A percentile compares a stretch with the other conserved stretches of the same genome.
These are phyloP conservation scores for Raffaelea ambrosiae DNA, from an alignment of 2,329 filamentous ascomycete species.

Conservation along the genomic window DNA sequence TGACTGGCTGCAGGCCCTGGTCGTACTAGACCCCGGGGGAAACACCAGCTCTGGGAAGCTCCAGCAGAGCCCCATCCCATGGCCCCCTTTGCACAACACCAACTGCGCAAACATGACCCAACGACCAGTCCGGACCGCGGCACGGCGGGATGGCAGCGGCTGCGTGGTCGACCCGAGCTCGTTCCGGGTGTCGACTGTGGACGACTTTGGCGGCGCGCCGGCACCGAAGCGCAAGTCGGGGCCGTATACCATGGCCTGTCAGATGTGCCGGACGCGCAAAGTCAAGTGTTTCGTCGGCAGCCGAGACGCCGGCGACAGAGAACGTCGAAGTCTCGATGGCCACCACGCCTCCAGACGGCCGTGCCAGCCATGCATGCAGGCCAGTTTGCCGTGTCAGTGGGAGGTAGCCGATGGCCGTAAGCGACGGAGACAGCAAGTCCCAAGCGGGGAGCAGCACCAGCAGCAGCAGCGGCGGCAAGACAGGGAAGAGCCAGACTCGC, in stretches of 20 bases:
- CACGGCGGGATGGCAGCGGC: no score
- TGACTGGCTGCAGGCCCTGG: no score
- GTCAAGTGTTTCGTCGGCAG: not conserved
- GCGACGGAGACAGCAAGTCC: not conserved
- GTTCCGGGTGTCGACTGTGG: not conserved
- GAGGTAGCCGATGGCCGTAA: not conserved
- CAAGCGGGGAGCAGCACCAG: no score
- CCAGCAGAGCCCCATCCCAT: no score
- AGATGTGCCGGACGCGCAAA: not conserved
- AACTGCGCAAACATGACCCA: no score
- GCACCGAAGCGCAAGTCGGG: not conserved
- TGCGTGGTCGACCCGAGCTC: not conserved
- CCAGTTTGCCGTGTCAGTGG: not conserved
- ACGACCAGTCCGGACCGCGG: no score
- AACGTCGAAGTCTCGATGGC: no score
- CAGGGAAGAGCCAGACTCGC: no score
- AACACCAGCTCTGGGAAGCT: no score
- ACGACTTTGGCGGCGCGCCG: not conserved
- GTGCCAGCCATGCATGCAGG: not conserved
- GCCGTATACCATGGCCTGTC: not conserved
- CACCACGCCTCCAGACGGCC: not conserved
- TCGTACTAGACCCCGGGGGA: no score
- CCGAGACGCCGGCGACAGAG: not conserved
- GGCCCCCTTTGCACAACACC: no score
- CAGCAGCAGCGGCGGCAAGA: no score